phyloP scores from a whole-genome alignment of 345 rosid genomes.

The Eucalyptus polyanthemos region DNA sequence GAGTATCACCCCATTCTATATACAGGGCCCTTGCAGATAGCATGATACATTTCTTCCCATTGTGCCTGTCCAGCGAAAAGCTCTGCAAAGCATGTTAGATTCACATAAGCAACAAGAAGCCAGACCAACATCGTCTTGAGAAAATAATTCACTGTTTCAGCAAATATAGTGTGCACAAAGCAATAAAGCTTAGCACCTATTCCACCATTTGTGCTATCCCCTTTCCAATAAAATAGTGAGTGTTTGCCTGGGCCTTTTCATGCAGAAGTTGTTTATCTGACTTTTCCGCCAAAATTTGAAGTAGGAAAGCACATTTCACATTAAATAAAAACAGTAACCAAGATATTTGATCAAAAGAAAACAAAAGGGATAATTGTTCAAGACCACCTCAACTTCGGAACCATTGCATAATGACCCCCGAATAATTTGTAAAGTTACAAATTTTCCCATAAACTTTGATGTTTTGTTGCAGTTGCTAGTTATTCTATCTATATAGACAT shows the following conservation, averaged over 20 bases:
- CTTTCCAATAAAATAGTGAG: background rate
- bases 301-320: too few relatives aligned
- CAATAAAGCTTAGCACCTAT: background rate
- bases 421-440: background rate
- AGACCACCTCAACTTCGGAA: background rate
- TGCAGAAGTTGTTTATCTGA: too few relatives aligned
- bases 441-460: background rate
- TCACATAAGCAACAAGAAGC: background rate
- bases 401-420: background rate
- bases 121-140: background rate
- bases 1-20: constrained; percentile 13
- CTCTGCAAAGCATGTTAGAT: background rate
- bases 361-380: background rate
- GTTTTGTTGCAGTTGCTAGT: background rate
- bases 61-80: constrained; percentile 5
- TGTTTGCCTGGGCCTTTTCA: too few relatives aligned
- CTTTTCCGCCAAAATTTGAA: background rate
- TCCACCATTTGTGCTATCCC: background rate
- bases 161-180: background rate
- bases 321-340: background rate
- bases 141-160: background rate
- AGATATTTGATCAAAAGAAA: background rate
- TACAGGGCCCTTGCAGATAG: constrained; percentile 9
- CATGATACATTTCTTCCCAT: constrained; percentile 21
- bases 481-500: background rate